Conservation (phyloP, 768 basidiomycete genomes). For the Lentinula lateritia region DNA sequence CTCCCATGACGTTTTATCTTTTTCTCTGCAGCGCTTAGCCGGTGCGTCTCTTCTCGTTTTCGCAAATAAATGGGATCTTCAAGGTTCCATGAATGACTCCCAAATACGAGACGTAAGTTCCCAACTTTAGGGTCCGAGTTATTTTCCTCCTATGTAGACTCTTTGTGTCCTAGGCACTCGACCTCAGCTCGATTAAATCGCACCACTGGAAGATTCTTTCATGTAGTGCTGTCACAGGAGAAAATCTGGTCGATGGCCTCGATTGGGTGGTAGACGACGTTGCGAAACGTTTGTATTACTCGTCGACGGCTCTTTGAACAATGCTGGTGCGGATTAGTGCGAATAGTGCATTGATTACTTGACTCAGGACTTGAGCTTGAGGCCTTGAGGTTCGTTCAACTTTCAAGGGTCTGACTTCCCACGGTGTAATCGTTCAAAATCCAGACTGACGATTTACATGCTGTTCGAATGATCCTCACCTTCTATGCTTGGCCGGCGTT, state of each 20-base stretch:
- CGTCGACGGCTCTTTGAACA: slow-evolving; percentile 30
- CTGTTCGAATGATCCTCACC: neutral
- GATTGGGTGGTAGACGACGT: slow-evolving; percentile 92
- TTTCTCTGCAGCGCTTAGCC: slow-evolving; percentile 62
- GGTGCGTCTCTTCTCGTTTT: slow-evolving; percentile 96
- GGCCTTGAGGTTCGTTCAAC: too few relatives aligned
- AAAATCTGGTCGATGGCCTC: slow-evolving; percentile 78
- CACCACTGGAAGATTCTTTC: slow-evolving; percentile 89
- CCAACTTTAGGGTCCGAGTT: slow-evolving; percentile 8
- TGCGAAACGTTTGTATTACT: slow-evolving; percentile 83
- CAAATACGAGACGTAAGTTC: slow-evolving; percentile 79
- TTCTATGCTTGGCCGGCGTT: neutral
- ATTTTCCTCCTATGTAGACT: slow-evolving; percentile 2
- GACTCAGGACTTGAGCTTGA: neutral
- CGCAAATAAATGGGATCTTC: slow-evolving; percentile 97
- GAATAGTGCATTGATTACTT: neutral
- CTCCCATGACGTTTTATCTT: neutral
- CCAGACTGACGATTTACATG: neutral
- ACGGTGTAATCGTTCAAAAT: slow-evolving; percentile 4
- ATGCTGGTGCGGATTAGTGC: neutral
- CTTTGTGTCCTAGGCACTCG: slow-evolving; percentile 54
- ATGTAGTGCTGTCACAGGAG: slow-evolving; percentile 89
- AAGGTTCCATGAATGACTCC: slow-evolving; percentile 72
- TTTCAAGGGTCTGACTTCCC: neutral
- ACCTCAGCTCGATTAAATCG: slow-evolving; percentile 74